Base-by-base conservation (phyloP, 768 basidiomycete species). In the Trametes maxima region DNA sequence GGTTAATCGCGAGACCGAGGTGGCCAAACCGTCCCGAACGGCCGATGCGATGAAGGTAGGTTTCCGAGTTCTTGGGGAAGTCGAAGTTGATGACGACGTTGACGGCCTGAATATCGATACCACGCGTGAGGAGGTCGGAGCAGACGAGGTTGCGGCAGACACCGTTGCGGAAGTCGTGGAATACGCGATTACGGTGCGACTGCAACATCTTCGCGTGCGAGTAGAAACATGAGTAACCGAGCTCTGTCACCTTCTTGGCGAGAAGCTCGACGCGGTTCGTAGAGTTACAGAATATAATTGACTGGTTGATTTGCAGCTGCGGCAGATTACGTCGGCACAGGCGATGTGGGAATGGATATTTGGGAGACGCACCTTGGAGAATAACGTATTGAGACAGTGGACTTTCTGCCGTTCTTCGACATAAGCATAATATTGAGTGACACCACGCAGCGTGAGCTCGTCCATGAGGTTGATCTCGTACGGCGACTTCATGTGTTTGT, bases 81-180 rank as follows among this genome's bases (percentile, higher is more conserved):
- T 99, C 96, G 72, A 99, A 99, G 79, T 98, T 98, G 84, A 99
- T 98, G 71, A 99, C 96, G 74, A 98, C 97, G 77, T 99, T 99
- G 64, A 99, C 96, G 60, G 96, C 97, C 79, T 98, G 97, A 73
- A 99, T 99, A 76, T 99, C 96, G 75, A 99, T 99, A 78, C 96
- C 96, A 67, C 96, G 92, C 22, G 96, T 99, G 71, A 99, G 88
- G 65, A 99, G 87, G 78, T 99, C 96, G 54, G 87, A 89, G 80
- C 96, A 99, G 73, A 99, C 96, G 66, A 99, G 88, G 79, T 99
- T 99, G 69, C 96, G 89, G 81, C 96, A 98, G 48, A 95, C 94
- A 65, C 96, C 96, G 71, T 93, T 94, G 65, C 97, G 89, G 87
- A 99, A 99, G 77, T 98, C 96, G 81, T 99, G 96, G 85, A 99